These are phyloP conservation scores for Tephrocybe sp. DNA, from an alignment of 768 basidiomycete species.

Conservation along the genomic window DNA sequence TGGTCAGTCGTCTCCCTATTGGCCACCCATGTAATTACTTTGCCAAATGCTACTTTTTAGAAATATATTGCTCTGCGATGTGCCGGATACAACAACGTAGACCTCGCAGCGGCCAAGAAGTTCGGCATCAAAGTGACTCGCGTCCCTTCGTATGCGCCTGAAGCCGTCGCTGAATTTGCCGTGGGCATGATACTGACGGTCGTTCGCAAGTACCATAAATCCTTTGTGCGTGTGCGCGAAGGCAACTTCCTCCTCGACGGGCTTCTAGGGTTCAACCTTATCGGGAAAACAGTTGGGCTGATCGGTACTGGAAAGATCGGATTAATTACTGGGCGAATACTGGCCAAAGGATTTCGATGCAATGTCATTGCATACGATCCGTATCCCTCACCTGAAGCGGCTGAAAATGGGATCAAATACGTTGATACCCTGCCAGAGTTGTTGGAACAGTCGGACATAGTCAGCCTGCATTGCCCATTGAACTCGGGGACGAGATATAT, in stretches of 20 bases:
- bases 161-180: slow-evolving; percentile 42
- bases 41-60: slow-evolving; percentile 16
- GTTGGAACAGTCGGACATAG: slow-evolving; percentile 33
- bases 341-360: slow-evolving; percentile 36
- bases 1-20: slow-evolving; percentile 25
- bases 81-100: slow-evolving; percentile 43
- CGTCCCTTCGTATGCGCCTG: slow-evolving; percentile 42
- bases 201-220: slow-evolving; percentile 44
- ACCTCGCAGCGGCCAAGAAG: slow-evolving; percentile 27
- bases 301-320: slow-evolving; percentile 45
- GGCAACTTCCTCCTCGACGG: slow-evolving; percentile 45
- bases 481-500: slow-evolving; percentile 35
- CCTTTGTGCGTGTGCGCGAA: slow-evolving; percentile 42
- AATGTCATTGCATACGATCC: slow-evolving; percentile 40
- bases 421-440: slow-evolving; percentile 34
- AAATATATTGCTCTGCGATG: slow-evolving; percentile 39
- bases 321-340: slow-evolving; percentile 37
- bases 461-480: slow-evolving; percentile 42
- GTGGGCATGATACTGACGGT: slow-evolving; percentile 46
- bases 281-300: slow-evolving; percentile 40
- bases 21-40: not conserved
- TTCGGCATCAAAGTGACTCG: slow-evolving; percentile 35
- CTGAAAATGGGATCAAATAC: slow-evolving; percentile 35
- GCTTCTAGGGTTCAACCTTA: slow-evolving; percentile 37
- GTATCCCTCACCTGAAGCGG: slow-evolving; percentile 30